Conservation (phyloP, 1,284 basidiomycete genomes). For the Psilocybe mexicana region DNA sequence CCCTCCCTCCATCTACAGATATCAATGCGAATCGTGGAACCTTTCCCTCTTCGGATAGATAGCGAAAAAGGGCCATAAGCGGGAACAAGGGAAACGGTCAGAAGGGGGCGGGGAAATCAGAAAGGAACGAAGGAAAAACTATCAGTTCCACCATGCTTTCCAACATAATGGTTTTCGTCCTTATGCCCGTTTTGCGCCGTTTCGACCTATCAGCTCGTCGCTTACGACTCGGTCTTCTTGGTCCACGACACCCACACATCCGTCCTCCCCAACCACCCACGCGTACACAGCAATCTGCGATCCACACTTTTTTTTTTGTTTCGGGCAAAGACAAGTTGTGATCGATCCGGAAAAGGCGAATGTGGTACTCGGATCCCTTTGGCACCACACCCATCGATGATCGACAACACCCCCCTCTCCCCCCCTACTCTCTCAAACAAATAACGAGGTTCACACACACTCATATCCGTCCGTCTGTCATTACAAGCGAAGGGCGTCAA, state of each 20-base stretch:
- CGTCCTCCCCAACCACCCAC: background rate
- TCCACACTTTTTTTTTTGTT: no score
- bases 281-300: background rate
- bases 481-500: background rate
- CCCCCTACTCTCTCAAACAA: background rate
- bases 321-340: background rate
- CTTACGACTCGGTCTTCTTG: background rate
- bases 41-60: no score
- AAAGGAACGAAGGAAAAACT: background rate
- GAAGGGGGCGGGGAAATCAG: background rate
- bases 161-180: background rate
- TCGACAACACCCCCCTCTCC: background rate
- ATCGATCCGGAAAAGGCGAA: background rate
- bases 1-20: no score
- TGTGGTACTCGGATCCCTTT: background rate
- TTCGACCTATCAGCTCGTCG: background rate
- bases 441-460: background rate
- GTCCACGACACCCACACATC: background rate
- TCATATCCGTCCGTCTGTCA: background rate
- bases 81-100: background rate
- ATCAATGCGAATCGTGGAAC: no score
- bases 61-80: background rate
- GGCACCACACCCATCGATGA: no score
- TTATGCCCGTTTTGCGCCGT: constrained; percentile 4
- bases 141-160: no score